Evolutionary conservation across 1,284 basidiomycete species (phyloP), one percentile per base, ranked within the genome.

Genomic region (Anthracocystis walkeri): DNA sequence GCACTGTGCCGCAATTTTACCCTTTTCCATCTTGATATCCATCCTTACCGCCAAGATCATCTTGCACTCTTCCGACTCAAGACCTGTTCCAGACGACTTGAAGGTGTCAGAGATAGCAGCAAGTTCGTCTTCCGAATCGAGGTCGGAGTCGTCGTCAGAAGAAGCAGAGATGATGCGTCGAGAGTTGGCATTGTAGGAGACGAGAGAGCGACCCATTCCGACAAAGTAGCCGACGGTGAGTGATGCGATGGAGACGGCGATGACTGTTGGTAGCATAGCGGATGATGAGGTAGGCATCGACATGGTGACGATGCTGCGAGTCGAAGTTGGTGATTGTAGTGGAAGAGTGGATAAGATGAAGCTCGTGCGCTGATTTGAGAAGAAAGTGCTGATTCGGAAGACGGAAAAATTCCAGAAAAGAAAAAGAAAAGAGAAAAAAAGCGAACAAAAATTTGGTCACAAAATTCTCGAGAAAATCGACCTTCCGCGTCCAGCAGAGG

Each of bases 21-120:
- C 83, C 75, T 83, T 85, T 46, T 84, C 82, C 83, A 85, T 85
- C 66, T 85, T 85, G 48, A 85, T 65, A 48, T 85, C 83, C 63
- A 75, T 82, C 14, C 83, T 66, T 0, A 85, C 83, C 16, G 79
- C 75, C 1, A 85, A 57, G 31, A 83, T 80, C 78, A 84, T 78
- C 69, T 84, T 84, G 73, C 82, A 83, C 40, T 83, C 80, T 42
- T 84, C 82, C 1, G 41, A 16, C 49, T 69, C 66, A 20, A 63
- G 29, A 4, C 48, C 66, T 1, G 56, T 38, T 0, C 57, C 56
- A 0, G 56, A 60, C 8, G 54, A 14, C 6, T 58, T 41, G 49
- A 27, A 55, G 44, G 65, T 66, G 58, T 75, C 75, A 5, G 45
- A 53, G 48, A 65, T 59, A 20, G 65, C 72, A 7, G 54, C 67